A percentile compares a stretch with the other conserved stretches of the same genome.
phyloP scores from a whole-genome alignment of 2,329 filamentous ascomycete species.

The Endocalyx cinctus region DNA sequence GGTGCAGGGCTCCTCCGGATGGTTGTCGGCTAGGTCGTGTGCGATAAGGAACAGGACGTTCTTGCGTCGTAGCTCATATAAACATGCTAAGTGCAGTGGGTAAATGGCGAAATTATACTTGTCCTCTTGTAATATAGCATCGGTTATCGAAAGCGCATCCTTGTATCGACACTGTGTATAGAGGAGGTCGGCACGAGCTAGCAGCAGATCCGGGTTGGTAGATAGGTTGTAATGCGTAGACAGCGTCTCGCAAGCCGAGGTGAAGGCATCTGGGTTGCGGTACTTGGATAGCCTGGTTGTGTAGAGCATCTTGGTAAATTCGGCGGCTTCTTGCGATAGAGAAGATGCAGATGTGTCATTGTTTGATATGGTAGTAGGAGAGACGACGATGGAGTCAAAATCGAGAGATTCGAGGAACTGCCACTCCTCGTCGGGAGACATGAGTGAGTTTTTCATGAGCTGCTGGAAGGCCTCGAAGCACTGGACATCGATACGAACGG shows the following conservation, averaged over 20 bases:
- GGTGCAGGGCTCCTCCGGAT: slow-evolving; percentile 84
- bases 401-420: slow-evolving; percentile 82
- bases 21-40: slow-evolving; percentile 86
- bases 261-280: slow-evolving; percentile 77
- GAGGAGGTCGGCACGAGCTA: slow-evolving; percentile 83
- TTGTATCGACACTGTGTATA: slow-evolving; percentile 94
- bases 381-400: slow-evolving; percentile 75
- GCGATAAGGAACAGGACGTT: slow-evolving; percentile 88
- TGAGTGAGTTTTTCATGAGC: slow-evolving; percentile 91
- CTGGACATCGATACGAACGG: slow-evolving; percentile 92
- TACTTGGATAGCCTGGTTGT: slow-evolving; percentile 95
- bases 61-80: slow-evolving; percentile 81
- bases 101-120: slow-evolving; percentile 87
- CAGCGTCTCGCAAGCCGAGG: slow-evolving; percentile 80
- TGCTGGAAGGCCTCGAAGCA: slow-evolving; percentile 98
- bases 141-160: slow-evolving; percentile 79
- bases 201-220: slow-evolving; percentile 81
- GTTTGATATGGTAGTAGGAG: too few species aligned
- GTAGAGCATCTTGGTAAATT: slow-evolving; percentile 95
- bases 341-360: slow-evolving; percentile 60
- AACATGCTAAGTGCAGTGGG: slow-evolving; percentile 83
- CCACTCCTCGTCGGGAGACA: slow-evolving; percentile 87
- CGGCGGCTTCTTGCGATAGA: slow-evolving; percentile 84
- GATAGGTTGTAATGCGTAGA: slow-evolving; percentile 89
- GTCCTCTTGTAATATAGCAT: slow-evolving; percentile 74